These are phyloP conservation scores for Coffea canephora DNA, from an alignment of 257 asterid species.

Conservation along the genomic window DNA sequence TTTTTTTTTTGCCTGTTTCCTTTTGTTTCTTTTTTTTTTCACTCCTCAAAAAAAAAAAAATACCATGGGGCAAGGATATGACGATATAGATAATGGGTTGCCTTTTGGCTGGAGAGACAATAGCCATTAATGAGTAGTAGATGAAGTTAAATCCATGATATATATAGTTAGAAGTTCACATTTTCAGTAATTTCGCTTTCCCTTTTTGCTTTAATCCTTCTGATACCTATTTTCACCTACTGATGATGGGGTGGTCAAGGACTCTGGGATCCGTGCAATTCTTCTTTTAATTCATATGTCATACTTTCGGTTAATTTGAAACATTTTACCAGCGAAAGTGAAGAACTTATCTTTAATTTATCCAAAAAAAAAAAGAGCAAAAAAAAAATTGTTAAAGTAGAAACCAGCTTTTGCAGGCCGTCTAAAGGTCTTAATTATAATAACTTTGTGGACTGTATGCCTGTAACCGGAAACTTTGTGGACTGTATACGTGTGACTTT, in stretches of 20 bases:
- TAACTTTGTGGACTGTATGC: no score
- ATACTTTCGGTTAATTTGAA: not conserved
- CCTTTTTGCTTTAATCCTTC: not conserved
- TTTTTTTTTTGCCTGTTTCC: not conserved
- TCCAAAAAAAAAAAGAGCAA: no score
- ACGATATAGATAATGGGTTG: not conserved
- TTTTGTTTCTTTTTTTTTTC: not conserved
- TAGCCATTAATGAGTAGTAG: slow-evolving; percentile 2
- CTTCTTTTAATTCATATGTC: slow-evolving; percentile 14
- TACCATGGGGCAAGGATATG: not conserved
- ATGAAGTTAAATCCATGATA: not conserved
- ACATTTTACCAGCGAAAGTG: not conserved
- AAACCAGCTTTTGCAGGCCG: not conserved
- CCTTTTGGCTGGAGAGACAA: not conserved
- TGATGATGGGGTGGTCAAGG: slow-evolving; percentile 17
- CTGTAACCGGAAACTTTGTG: not conserved
- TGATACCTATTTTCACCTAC: slow-evolving; percentile 9
- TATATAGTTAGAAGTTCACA: no score
- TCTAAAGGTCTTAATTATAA: not conserved
- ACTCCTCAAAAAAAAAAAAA: not conserved
- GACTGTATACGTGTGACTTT: not conserved
- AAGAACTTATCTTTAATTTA: not conserved
- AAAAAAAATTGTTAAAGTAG: not conserved
- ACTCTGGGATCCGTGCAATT: slow-evolving; percentile 43
- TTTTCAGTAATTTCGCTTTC: not conserved